phyloP scores from a whole-genome alignment of 495 filamentous ascomycete genomes.

The Penicillium diatomitis region DNA sequence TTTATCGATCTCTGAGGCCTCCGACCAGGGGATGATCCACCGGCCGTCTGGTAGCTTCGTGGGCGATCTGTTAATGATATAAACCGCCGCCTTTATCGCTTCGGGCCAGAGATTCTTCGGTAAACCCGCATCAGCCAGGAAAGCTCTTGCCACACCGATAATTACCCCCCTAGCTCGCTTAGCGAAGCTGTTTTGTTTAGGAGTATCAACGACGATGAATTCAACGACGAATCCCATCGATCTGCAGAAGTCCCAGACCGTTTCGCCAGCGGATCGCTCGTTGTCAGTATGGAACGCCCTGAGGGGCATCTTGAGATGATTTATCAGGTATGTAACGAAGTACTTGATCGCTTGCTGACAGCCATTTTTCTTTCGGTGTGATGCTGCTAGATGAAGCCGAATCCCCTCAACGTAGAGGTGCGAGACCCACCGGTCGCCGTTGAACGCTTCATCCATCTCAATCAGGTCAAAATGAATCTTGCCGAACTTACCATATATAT shows the following conservation, averaged over 20 bases:
- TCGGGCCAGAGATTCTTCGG: slow-evolving; percentile 5
- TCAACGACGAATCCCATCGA: not conserved
- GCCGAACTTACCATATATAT: not conserved
- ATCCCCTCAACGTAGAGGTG: slow-evolving; percentile 8
- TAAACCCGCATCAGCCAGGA: not conserved
- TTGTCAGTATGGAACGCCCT: slow-evolving; percentile 1
- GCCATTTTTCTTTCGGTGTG: not conserved
- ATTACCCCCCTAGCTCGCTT: slow-evolving; percentile 7
- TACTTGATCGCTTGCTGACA: not conserved
- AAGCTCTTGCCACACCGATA: not conserved
- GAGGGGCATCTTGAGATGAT: not conserved
- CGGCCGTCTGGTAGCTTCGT: not conserved
- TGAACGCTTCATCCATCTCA: not conserved
- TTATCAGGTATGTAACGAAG: not conserved
- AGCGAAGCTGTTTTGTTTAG: slow-evolving; percentile 2
- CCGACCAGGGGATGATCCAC: not conserved
- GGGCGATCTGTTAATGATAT: slow-evolving; percentile 4
- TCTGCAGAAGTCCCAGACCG: not conserved
- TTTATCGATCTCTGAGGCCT: not conserved
- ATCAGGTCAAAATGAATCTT: slow-evolving; percentile 2
- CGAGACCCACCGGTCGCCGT: not conserved
- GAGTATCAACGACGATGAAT: not conserved
- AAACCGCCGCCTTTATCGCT: not conserved
- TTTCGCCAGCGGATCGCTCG: not conserved
- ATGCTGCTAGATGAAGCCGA: not conserved